Evolutionary conservation across 2,329 filamentous ascomycete species (phyloP), one percentile per base, ranked within the genome.

Genomic region (Westerdykella ornata): DNA sequence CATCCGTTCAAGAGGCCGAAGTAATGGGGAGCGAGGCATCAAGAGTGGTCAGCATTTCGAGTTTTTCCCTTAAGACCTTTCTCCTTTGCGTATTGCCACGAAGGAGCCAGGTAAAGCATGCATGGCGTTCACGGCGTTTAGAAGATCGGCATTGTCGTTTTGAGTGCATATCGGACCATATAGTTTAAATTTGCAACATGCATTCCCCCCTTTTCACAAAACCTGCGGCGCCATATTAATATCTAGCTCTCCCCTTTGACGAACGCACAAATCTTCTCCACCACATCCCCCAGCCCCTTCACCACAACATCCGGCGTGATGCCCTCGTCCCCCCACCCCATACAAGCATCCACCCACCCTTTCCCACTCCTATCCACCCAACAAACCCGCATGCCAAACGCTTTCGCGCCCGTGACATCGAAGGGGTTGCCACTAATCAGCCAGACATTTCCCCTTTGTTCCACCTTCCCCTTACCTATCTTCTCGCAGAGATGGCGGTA

Each of bases 351-450:
- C 45, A 73, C 68, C 84, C 84, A 88, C 2, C 82, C 82, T 7
- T 63, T 70, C 0, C 76, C 75, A 12, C 58, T 62, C 18, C 84
- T 68, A 65, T 87, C 81, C 5, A 88, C 75, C 79, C 81, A 88
- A 11, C 73, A 78, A 17, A 79, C 75, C 52, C 75, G 72, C 66
- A 87, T 67, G 0, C 83, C 83, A 4, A 73, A 70, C 1, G 71
- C 70, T 45, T 71, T 72, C 1, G 83, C 80, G 0, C 85, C 84
- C 0, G 80, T 73, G 13, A 84, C 68, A 58, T 88, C 84, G 57
- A 88, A 88, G 2, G 84, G 80, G 57, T 88, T 88, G 1, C 78
- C 77, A 49, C 76, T 84, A 5, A 89, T 73, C 6, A 88, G 63
- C 81, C 83, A 87, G 12, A 87, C 70, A 18, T 74, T 67, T 17